Conservation (phyloP, 345 rosid genomes). For the Diplotaxis tenuifolia region DNA sequence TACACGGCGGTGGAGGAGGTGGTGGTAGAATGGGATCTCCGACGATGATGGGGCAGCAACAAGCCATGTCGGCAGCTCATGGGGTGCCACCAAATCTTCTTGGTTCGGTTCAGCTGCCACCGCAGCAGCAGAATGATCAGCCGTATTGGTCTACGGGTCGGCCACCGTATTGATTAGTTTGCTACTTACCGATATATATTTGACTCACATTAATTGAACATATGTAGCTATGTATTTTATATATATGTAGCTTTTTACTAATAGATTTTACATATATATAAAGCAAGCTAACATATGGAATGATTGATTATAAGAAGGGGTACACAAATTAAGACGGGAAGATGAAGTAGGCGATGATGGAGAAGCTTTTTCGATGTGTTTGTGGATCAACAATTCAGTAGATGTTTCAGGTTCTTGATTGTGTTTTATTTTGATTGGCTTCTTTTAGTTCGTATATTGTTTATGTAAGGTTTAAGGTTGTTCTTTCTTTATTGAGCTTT, state of each 20-base stretch:
- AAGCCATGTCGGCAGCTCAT: slow-evolving; percentile 58
- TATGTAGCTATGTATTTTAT: slow-evolving; percentile 27
- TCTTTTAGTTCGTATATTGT: slow-evolving; percentile 19
- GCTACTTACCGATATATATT: not conserved
- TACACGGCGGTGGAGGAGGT: slow-evolving; percentile 11
- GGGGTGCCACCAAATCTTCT: slow-evolving; percentile 89
- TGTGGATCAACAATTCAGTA: slow-evolving; percentile 29
- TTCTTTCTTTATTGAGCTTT: slow-evolving; percentile 13
- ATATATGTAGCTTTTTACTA: slow-evolving; percentile 33
- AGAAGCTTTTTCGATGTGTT: slow-evolving; percentile 8
- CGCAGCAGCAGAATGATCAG: slow-evolving; percentile 52
- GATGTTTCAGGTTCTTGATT: slow-evolving; percentile 28
- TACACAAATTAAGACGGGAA: slow-evolving; percentile 3
- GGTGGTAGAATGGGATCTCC: slow-evolving; percentile 75
- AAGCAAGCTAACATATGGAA: slow-evolving; percentile 28
- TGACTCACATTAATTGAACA: not conserved
- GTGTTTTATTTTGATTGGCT: not conserved
- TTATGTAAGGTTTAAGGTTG: slow-evolving; percentile 26
- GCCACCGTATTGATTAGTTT: slow-evolving; percentile 55
- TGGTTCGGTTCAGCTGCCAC: slow-evolving; percentile 69
- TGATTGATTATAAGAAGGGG: slow-evolving; percentile 9
- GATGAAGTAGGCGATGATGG: slow-evolving; percentile 24
- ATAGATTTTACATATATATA: slow-evolving; percentile 38
- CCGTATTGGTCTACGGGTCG: slow-evolving; percentile 82
- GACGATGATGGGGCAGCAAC: slow-evolving; percentile 57